Conservation (phyloP, 2,329 filamentous ascomycete species). For the Piedraia hortae region DNA sequence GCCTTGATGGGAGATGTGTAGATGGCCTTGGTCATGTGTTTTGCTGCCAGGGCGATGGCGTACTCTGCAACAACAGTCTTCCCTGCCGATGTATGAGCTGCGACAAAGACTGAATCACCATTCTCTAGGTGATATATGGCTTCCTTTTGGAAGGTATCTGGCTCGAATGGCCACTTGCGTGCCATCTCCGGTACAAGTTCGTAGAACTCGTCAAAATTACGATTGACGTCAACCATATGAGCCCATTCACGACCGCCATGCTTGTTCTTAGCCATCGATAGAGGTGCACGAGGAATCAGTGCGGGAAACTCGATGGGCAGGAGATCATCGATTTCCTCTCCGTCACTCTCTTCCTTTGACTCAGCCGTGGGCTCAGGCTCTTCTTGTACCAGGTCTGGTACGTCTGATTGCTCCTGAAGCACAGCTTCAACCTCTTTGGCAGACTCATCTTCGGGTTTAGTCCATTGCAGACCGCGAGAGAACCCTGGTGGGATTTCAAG, state of each 20-base stretch:
- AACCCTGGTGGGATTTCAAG: constrained; percentile 65
- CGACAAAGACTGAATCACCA: constrained; percentile 92
- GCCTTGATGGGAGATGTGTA: constrained; percentile 98
- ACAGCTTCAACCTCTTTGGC: constrained; percentile 43
- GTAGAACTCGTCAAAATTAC: constrained; percentile 76
- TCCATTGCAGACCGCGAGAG: constrained; percentile 40
- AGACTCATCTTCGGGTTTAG: constrained; percentile 23
- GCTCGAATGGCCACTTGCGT: constrained; percentile 81
- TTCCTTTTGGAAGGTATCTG: constrained; percentile 96
- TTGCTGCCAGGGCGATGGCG: constrained; percentile 82
- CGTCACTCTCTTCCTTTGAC: too few species aligned
- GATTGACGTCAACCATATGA: constrained; percentile 89
- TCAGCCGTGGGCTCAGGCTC: constrained; percentile 16
- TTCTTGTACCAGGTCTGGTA: constrained; percentile 12
- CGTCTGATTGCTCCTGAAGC: constrained; percentile 25
- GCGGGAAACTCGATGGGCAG: constrained; percentile 83
- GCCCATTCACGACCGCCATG: constrained; percentile 75
- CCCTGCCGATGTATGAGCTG: constrained; percentile 86
- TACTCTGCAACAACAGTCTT: constrained; percentile 98
- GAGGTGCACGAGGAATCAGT: constrained; percentile 52
- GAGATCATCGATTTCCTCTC: constrained; percentile 53
- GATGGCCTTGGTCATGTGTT: constrained; percentile 98
- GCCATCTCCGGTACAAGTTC: constrained; percentile 94
- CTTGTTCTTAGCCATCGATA: constrained; percentile 42
- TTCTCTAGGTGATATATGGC: constrained; percentile 91